Evolutionary conservation across 148 eudicot species (phyloP), one percentile per base, ranked within the genome.

Genomic region (Amaranthus hypochondriacus): DNA sequence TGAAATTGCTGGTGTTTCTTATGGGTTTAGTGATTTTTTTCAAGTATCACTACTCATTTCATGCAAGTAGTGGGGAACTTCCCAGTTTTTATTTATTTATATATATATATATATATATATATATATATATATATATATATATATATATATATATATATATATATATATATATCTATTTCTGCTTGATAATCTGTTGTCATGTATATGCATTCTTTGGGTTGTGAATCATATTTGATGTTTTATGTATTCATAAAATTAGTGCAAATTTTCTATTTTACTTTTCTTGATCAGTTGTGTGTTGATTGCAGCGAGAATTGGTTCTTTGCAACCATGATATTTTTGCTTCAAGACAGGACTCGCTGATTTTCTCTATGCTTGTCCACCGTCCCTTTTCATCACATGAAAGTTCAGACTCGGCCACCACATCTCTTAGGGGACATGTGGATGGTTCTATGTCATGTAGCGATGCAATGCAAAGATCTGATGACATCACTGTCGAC

Each of bases 321-420:
- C 67, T 92, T 42, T 95, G 97, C 84, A 87, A 88, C 8, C 93
- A 92, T 70, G 89, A 86, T 39, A 81, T 92, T 81, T 87, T 88
- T 73, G 89, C 84, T 71, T 89, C 93, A 44, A 90, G 75, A 72
- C 83, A 89, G 62, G 96, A 87, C 52, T 69, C 88, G 47, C 56
- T 79, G 69, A 88, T 86, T 71, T 77, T 86, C 65, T 87, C 95
- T 65, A 79, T 83, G 68, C 84, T 81, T 70, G 88, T 79, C 71
- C 89, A 83, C 49, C 87, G 85, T 48, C 90, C 94, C 9, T 86
- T 83, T 53, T 85, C 82, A 58, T 84, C 87, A n/a, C 80, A 78
- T 64, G 97, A 95, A 77, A 95, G 99, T 78, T 92, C 99, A 57
- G 99, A 92, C 75, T 95, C 99, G 39, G 99, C 96, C 52, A 90